Evolutionary conservation across 2,329 filamentous ascomycete genomes (phyloP), one percentile per base, ranked within the genome.

Genomic region (Amauroascus niger): DNA sequence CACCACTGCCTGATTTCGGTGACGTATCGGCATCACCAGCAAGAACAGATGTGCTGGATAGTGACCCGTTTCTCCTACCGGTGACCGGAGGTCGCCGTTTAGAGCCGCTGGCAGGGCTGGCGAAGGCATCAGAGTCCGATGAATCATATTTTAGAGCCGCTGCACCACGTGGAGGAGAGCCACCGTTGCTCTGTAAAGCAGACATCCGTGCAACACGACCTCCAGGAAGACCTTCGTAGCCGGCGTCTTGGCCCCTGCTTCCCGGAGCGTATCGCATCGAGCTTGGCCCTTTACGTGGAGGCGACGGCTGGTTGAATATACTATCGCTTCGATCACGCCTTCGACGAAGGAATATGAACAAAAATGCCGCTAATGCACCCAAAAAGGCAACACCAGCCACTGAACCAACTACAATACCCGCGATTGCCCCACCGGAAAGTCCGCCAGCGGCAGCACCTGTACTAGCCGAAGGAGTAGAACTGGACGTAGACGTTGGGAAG

Each of bases 141-240:
- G 68, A 66, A 58, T 74, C 71, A 67, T 80, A 61, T 68, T 79
- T 63, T 63, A 71, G 40, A 20, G 74, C 73, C 22, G 71, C 73
- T 8, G 75, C 75, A 6, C 69, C 73, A 65, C 67, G 77, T 1
- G 76, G 76, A 1, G 81, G 77, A 2, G 81, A 80, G 79, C 55
- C 78, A 1, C 49, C 52, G 24, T 80, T 81, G 52, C 84, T 81
- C 71, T 96, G 91, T 50, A 98, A 71, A 32, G 93, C 93, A 37
- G 91, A 90, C 93, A 98, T 97, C 53, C 93, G 84, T 37, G 93
- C 88, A 55, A 98, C 93, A 57, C 93, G 84, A 28, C 88, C 89
- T 41, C 89, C 90, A 5, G 89, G 87, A 9, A 94, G 77, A 14
- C 89, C 79, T 61, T 88, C 85, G 59, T 87, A 86, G 39, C 81